phyloP scores from a whole-genome alignment of 345 rosid genomes.

The Salix exigua region DNA sequence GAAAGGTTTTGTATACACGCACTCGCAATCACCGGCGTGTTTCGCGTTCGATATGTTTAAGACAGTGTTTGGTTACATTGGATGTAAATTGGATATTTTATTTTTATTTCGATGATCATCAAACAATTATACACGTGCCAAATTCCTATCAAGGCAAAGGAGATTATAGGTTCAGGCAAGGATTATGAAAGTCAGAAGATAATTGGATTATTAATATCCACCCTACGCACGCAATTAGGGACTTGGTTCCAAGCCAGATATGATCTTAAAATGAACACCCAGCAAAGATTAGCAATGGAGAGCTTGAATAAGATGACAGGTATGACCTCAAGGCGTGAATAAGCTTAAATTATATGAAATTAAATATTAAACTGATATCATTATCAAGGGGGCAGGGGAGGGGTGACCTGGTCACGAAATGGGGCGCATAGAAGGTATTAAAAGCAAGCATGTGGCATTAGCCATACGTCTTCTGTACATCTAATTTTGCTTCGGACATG shows the following conservation, averaged over 20 bases:
- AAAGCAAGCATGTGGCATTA: neutral
- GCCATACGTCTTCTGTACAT: slow-evolving; percentile 19
- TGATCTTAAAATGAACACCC: neutral
- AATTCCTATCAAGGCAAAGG: slow-evolving; percentile 6
- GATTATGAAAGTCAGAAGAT: neutral
- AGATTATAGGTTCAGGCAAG: neutral
- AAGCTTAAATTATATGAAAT: no score
- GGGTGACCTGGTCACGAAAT: no score
- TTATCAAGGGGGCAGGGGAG: no score
- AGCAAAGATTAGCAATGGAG: neutral
- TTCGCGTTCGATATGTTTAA: no score
- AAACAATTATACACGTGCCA: neutral
- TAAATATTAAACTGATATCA: no score
- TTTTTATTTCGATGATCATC: neutral
- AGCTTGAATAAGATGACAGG: neutral
- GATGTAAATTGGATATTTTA: no score
- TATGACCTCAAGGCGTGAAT: no score
- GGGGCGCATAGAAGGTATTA: neutral
- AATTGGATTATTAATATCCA: neutral
- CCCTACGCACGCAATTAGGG: neutral
- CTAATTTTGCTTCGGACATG: neutral
- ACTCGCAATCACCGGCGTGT: no score
- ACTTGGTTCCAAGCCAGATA: neutral
- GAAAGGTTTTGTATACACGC: neutral
- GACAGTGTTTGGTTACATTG: no score